Percentiles rank a stretch among this genome's conserved stretches.
Evolutionary conservation across 2,329 filamentous ascomycete genomes (phyloP).

Genomic region (Verticillium zaregamsianum): DNA sequence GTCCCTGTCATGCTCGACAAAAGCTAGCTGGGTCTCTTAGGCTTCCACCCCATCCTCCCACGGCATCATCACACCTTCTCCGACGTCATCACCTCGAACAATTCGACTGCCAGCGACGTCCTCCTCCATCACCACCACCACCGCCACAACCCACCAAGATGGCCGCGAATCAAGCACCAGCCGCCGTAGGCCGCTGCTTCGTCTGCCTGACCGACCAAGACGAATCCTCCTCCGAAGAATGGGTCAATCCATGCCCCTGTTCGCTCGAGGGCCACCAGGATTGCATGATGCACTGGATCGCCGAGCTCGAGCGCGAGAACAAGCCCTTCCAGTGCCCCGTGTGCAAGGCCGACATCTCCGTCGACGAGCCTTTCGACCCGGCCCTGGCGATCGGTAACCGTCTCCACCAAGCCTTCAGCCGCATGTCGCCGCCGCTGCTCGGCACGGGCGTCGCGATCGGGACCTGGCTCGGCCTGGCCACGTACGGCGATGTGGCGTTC

Average conservation of each 20-base stretch:
- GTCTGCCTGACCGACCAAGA: slow-evolving; percentile 58
- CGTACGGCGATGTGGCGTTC: slow-evolving; percentile 49
- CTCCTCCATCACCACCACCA: not conserved
- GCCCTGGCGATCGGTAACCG: slow-evolving; percentile 64
- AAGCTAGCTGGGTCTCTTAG: not conserved
- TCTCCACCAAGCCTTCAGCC: slow-evolving; percentile 50
- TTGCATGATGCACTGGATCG: slow-evolving; percentile 87
- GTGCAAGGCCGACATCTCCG: slow-evolving; percentile 76
- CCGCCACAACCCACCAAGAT: not conserved
- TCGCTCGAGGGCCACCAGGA: slow-evolving; percentile 86
- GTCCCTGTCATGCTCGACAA: not conserved
- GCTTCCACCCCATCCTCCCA: not conserved
- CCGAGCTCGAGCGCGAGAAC: slow-evolving; percentile 70
- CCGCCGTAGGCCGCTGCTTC: slow-evolving; percentile 45
- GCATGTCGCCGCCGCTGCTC: slow-evolving; percentile 58
- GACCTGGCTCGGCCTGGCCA: slow-evolving; percentile 45
- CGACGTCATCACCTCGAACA: not conserved
- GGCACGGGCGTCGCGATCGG: slow-evolving; percentile 44
- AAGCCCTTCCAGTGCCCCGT: slow-evolving; percentile 78
- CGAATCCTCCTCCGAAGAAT: slow-evolving; percentile 47
- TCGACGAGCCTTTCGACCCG: slow-evolving; percentile 70
- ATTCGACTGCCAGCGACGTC: not conserved
- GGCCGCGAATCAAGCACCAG: slow-evolving; percentile 12
- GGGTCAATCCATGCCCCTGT: slow-evolving; percentile 88
- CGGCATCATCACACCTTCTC: not conserved